A percentile compares a stretch with the other conserved stretches of the same genome.
These are phyloP conservation scores for Elaeis guineensis DNA, from an alignment of 176 grass and related monocot genomes.

Conservation along the genomic window DNA sequence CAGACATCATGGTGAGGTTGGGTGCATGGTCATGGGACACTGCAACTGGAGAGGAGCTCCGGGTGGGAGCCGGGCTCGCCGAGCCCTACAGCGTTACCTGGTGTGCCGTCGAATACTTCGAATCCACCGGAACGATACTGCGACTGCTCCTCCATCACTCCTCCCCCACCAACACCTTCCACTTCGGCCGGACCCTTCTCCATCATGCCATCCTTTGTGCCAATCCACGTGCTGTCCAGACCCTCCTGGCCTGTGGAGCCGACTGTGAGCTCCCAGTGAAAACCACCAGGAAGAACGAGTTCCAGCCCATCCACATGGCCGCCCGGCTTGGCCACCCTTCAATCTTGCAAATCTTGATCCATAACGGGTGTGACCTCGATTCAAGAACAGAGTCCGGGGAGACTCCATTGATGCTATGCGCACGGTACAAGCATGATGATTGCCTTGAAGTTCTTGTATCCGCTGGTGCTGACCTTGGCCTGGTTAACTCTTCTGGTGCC, in stretches of 20 bases:
- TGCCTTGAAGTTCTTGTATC: constrained; percentile 53
- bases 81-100: constrained; percentile 70
- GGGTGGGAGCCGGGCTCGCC: constrained; percentile 79
- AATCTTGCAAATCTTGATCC: constrained; percentile 44
- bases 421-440: constrained; percentile 48
- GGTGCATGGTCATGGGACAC: constrained; percentile 96
- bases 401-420: constrained; percentile 36
- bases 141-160: constrained; percentile 57
- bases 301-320: constrained; percentile 61
- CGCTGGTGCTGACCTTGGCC: constrained; percentile 53
- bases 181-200: constrained; percentile 59
- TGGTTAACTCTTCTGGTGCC: constrained; percentile 43
- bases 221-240: constrained; percentile 42
- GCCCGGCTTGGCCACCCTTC: constrained; percentile 47
- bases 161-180: constrained; percentile 18
- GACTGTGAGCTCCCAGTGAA: constrained; percentile 51
- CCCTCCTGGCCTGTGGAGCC: constrained; percentile 45
- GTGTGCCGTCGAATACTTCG: constrained; percentile 95
- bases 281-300: constrained; percentile 37
- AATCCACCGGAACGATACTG: constrained; percentile 59
- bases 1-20: constrained; percentile 61
- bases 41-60: constrained; percentile 74
- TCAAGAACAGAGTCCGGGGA: constrained; percentile 57
- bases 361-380: constrained; percentile 51
- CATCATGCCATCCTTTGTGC: constrained; percentile 92